phyloP scores from a whole-genome alignment of 306 rosid species.

The Nissolia schottii region DNA sequence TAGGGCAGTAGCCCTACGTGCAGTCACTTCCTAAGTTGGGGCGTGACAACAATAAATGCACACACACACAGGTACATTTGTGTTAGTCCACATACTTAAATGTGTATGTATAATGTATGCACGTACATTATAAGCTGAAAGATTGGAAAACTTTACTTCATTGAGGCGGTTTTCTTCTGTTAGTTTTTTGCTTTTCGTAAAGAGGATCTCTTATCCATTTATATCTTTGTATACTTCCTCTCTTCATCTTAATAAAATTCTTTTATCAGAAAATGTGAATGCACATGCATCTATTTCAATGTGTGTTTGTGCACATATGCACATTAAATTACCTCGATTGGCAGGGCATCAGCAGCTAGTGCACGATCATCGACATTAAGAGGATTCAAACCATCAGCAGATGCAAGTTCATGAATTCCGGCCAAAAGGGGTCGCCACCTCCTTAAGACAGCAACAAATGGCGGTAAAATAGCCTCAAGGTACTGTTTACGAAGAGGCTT shows the following conservation, averaged over 20 bases:
- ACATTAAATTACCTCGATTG: constrained; percentile 61
- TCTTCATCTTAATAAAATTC: too few relatives aligned
- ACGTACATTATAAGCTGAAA: too few relatives aligned
- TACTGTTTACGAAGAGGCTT: constrained; percentile 82
- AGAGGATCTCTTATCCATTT: too few relatives aligned
- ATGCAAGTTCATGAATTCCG: constrained; percentile 93
- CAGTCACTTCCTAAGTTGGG: too few relatives aligned
- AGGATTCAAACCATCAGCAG: constrained; percentile 85
- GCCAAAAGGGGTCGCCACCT: constrained; percentile 96
- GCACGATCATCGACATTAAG: constrained; percentile 66
- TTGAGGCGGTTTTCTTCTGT: too few relatives aligned
- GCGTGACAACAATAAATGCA: background rate
- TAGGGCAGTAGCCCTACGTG: too few relatives aligned
- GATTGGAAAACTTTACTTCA: too few relatives aligned
- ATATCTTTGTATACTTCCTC: too few relatives aligned
- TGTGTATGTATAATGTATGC: background rate
- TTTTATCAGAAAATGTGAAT: too few relatives aligned
- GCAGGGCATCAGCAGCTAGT: constrained; percentile 69
- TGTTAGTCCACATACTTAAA: background rate
- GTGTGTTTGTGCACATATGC: background rate
- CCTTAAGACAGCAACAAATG: constrained; percentile 88
- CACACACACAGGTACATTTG: background rate
- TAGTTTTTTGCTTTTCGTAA: too few relatives aligned
- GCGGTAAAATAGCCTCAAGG: constrained; percentile 85
- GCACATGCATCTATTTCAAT: constrained; percentile 2